Base-by-base conservation (phyloP, 768 basidiomycete genomes). In the Pleurotus eryngii region DNA sequence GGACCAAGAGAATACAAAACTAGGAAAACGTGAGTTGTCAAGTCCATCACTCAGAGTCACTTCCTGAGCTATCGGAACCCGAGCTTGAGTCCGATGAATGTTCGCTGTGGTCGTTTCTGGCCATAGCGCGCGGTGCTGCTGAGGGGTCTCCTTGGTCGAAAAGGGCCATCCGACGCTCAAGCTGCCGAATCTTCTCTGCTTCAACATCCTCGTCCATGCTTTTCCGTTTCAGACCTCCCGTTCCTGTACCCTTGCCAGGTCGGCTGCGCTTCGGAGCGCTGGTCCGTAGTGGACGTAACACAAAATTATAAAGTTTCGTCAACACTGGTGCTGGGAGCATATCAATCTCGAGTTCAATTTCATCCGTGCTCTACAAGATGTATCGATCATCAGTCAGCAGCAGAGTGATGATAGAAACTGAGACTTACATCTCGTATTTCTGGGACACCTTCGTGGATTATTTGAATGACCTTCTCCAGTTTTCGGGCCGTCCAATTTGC, bases 301-400 rank as follows among this genome's bases (percentile, higher is more conserved):
- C 96, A 67, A 92, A 94, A 73, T 96, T 95, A 78, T 98, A 99
- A 26, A 99, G 81, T 73, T 93, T 92, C 54, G 90, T 89, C 54
- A 98, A 83, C 46, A 97, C 95, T 27, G 82, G 71, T 5, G 90
- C 79, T 49, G 97, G 95, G 30, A 99, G 78, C 40, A 85, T 77
- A 67, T 98, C 97, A 67, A 99, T 98, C 73, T 99, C 97, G 43
- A 99, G 84, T 71, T 99, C 97, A 66, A 99, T 98, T 76, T 99
- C 97, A 72, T 98, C 94, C 46, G 89, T 90, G 71, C 92, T 94
- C 92, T 94, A 49, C 43, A 22, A 38, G 24, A 55, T 5, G 47
- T 56, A 61, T 42, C 11, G n/a, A 62, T 53, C 26, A 59, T 58
- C 57, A 58, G 63, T 50, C 61, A 55, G 8, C 24, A 58, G 24